These are phyloP conservation scores for Rhizophlyctis rosea DNA, from an alignment of 192 early-diverging fungal genomes.

Conservation along the genomic window DNA sequence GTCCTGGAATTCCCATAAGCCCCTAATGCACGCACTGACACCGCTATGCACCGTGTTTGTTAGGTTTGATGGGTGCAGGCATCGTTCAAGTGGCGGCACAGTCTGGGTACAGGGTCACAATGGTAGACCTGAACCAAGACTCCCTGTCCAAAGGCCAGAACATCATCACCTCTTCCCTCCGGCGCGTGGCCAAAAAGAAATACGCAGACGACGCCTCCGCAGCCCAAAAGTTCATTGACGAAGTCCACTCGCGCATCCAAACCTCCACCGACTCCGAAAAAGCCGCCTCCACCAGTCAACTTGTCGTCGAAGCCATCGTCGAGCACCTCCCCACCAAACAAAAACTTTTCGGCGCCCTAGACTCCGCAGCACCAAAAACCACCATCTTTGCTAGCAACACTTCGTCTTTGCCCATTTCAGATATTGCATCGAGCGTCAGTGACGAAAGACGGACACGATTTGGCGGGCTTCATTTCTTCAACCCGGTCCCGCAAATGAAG, in stretches of 20 bases:
- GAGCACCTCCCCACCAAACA: constrained; percentile 91
- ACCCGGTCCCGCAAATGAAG: constrained; percentile 99
- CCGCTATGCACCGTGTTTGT: background rate
- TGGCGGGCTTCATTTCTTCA: constrained; percentile 95
- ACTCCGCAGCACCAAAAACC: constrained; percentile 63
- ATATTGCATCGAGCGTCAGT: constrained; percentile 69
- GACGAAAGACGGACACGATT: constrained; percentile 55
- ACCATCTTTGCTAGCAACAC: constrained; percentile 92
- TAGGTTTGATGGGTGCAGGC: constrained; percentile 23
- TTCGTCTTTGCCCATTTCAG: constrained; percentile 79
- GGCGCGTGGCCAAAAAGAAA: constrained; percentile 88
- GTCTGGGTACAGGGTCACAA: constrained; percentile 73
- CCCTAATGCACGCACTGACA: background rate
- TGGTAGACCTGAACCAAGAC: constrained; percentile 76
- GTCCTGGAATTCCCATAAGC: background rate
- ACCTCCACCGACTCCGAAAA: constrained; percentile 61
- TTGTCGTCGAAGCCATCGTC: constrained; percentile 95
- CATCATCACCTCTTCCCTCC: constrained; percentile 82
- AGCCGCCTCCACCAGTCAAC: constrained; percentile 64
- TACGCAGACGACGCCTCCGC: constrained; percentile 63
- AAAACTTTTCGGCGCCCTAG: constrained; percentile 70
- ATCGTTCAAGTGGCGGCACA: constrained; percentile 81
- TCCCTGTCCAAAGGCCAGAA: constrained; percentile 73
- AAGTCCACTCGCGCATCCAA: constrained; percentile 62
- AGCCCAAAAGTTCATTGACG: constrained; percentile 60